Base-by-base conservation (phyloP, 2,329 filamentous ascomycete genomes). In the Hymenotorrendiella dingleyae region DNA sequence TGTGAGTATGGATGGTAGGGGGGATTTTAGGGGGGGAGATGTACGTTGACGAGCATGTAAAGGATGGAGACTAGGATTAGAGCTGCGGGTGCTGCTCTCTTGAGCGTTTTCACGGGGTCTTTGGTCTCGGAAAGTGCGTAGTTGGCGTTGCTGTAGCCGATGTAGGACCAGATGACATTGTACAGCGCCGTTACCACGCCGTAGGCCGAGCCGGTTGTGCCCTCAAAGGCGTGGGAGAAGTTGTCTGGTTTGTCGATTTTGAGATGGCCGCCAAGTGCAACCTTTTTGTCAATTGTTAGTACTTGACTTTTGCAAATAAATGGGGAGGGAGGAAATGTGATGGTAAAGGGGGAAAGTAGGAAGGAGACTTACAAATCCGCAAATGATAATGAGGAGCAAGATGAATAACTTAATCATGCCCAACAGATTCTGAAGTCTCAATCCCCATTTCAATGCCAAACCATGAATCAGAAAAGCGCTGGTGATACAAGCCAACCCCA, bases 121-220 rank as follows among this genome's bases (percentile, higher is more conserved):
- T 72, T 78, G 35, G 78, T 82, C 65, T 86, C 82, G 56, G 72
- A 75, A 23, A 80, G 66, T 34, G 72, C 77, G 55, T 84, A 82
- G 64, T 83, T 83, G 58, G 78, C 80, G 59, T 83, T 84, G 64
- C 70, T 76, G 67, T 81, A 82, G 19, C 81, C 81, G 50, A 82
- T 74, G 54, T 79, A 86, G 47, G 74, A 79, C 74, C 80, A 85
- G 54, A 85, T 80, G 48, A 85, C 80, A 53, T 84, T 85, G 68
- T 83, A 84, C 0, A 86, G 64, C 0, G 82, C 80, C 1, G 77
- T 84, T n/a, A 83, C 79, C 24, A 83, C 70, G 36, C 78, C 78
- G 50, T 85, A 85, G 1, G 78, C 73, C 52, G 73, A 80, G 6
- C 76, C 75, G 1, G 76, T 82, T 4, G 81, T 84, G 7, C 81